Conservation (phyloP, 371 early-diverging fungal species). For the Rhizomucor miehei region DNA sequence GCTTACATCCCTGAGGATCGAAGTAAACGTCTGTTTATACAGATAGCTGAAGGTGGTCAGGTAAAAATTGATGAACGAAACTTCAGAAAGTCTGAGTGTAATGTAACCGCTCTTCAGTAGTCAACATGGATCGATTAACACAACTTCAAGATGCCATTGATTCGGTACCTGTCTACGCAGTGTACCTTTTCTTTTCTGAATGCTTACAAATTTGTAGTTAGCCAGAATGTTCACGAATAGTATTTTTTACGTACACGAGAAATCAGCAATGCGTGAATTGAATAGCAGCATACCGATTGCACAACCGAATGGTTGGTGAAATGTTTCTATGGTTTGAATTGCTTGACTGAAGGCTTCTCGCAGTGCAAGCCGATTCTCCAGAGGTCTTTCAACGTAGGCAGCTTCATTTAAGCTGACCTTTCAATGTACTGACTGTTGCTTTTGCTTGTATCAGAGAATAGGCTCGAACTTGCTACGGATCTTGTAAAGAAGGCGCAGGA, state of each 20-base stretch:
- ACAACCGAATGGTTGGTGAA: constrained; percentile 38
- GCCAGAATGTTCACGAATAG: constrained; percentile 54
- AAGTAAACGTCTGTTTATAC: too few relatives aligned
- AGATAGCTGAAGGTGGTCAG: too few relatives aligned
- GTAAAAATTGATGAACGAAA: too few relatives aligned
- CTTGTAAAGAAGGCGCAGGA: constrained; percentile 71
- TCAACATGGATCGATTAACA: constrained; percentile 39
- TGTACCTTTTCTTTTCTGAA: neutral
- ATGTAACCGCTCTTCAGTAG: too few relatives aligned
- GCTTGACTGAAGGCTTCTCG: neutral
- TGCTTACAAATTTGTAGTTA: constrained; percentile 21
- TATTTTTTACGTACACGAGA: constrained; percentile 51
- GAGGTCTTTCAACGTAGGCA: constrained; percentile 39
- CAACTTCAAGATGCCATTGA: constrained; percentile 67
- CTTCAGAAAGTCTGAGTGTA: too few relatives aligned
- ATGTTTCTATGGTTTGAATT: neutral
- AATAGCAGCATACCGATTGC: constrained; percentile 38
- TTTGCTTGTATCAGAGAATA: constrained; percentile 44
- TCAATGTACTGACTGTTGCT: too few relatives aligned
- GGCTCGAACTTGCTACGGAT: constrained; percentile 62
- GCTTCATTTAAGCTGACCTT: neutral
- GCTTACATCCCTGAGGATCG: too few relatives aligned
- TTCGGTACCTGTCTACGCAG: constrained; percentile 23
- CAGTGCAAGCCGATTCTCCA: constrained; percentile 48
- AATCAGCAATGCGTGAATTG: constrained; percentile 43